Percentiles rank a stretch among this genome's conserved stretches.
phyloP scores from a whole-genome alignment of 805 yeast genomes.

The Myxozyma udenii region DNA sequence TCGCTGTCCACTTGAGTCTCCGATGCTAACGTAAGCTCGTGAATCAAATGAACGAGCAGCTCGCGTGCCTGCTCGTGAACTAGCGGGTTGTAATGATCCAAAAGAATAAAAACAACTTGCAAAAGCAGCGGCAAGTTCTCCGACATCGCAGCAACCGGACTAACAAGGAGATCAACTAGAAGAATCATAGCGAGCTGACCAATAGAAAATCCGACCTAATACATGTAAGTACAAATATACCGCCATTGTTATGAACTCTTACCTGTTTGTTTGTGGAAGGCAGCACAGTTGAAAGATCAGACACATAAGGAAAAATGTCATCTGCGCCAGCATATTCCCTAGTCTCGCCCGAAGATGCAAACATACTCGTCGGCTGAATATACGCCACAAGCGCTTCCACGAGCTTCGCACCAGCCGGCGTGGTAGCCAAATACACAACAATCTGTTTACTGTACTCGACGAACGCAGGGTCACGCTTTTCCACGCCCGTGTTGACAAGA shows the following conservation, averaged over 20 bases:
- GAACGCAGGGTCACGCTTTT: slow-evolving; percentile 65
- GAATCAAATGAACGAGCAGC: slow-evolving; percentile 68
- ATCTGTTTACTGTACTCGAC: slow-evolving; percentile 80
- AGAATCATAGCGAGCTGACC: slow-evolving; percentile 86
- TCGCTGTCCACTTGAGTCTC: slow-evolving; percentile 39
- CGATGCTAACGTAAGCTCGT: slow-evolving; percentile 55
- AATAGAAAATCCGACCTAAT: slow-evolving; percentile 62
- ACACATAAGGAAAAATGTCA: slow-evolving; percentile 65
- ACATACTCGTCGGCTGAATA: slow-evolving; percentile 81
- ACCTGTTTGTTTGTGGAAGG: slow-evolving; percentile 57
- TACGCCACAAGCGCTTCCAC: slow-evolving; percentile 65
- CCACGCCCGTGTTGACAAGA: slow-evolving; percentile 63
- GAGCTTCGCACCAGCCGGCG: slow-evolving; percentile 53
- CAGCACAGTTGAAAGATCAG: slow-evolving; percentile 60
- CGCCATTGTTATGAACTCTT: background rate
- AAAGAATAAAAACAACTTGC: slow-evolving; percentile 72
- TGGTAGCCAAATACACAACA: slow-evolving; percentile 58
- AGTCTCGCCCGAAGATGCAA: slow-evolving; percentile 57
- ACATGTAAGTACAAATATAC: background rate
- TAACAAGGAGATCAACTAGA: slow-evolving; percentile 72
- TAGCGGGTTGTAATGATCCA: slow-evolving; percentile 81
- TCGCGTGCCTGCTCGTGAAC: slow-evolving; percentile 84
- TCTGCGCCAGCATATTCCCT: slow-evolving; percentile 35
- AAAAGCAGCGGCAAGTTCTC: slow-evolving; percentile 66
- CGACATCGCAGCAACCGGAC: slow-evolving; percentile 60